Conservation (phyloP, 176 grass and related monocot genomes). For the Aegilops longissima region DNA sequence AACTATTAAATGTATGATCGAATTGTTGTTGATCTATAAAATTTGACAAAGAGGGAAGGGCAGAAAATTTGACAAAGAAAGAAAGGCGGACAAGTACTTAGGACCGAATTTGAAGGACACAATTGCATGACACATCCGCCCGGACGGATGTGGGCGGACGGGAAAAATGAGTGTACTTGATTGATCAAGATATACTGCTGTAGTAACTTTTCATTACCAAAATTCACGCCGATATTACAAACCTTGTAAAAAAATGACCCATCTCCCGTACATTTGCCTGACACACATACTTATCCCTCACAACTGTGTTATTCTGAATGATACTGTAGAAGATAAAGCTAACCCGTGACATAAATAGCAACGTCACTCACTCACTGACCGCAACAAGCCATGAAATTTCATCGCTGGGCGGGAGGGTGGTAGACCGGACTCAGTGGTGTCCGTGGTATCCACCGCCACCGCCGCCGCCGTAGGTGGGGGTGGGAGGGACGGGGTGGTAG, state of each 20-base stretch:
- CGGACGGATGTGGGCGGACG: too few species aligned
- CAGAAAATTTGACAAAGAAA: too few species aligned
- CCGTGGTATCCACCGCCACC: background rate
- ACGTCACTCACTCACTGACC: background rate
- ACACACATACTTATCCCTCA: background rate
- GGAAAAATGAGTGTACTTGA: too few species aligned
- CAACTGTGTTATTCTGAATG: too few species aligned
- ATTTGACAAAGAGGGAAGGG: too few species aligned
- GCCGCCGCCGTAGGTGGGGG: background rate
- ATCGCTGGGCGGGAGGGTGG: background rate
- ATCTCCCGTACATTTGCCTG: background rate
- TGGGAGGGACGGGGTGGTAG: background rate
- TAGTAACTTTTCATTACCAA: background rate
- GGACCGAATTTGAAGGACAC: too few species aligned
- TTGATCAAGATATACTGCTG: too few species aligned
- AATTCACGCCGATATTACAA: background rate
- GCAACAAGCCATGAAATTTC: background rate
- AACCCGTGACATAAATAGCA: background rate
- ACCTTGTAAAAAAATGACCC: background rate
- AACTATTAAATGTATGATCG: too few species aligned
- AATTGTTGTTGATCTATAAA: too few species aligned
- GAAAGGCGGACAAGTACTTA: too few species aligned
- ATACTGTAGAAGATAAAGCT: background rate
- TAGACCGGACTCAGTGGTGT: background rate
- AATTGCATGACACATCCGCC: too few species aligned